A percentile compares a stretch with the other conserved stretches of the same genome.
phyloP scores from a whole-genome alignment of 2,329 filamentous ascomycete species.

The Ceratocystis cubensis region DNA sequence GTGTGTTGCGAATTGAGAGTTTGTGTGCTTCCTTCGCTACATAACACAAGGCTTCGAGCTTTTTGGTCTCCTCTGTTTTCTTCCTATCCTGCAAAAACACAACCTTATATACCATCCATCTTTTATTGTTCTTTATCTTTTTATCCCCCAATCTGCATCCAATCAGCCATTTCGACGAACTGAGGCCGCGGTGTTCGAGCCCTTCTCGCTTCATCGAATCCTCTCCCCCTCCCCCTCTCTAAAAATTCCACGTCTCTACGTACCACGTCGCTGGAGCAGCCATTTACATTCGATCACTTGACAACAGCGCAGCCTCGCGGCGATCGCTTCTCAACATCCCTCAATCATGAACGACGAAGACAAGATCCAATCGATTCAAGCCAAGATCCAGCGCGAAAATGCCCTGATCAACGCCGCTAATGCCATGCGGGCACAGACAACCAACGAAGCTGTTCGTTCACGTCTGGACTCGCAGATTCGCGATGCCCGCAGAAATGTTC shows the following conservation, averaged over 20 bases:
- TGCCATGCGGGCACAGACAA: conserved; percentile 89
- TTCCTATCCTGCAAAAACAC: neutral
- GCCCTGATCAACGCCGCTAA: conserved; percentile 87
- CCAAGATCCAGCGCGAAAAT: conserved; percentile 97
- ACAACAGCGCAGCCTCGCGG: conserved; percentile 5
- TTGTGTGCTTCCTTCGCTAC: neutral
- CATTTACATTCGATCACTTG: neutral
- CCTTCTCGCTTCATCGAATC: neutral
- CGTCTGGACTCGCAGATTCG: conserved; percentile 88
- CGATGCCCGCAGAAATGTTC: conserved; percentile 82
- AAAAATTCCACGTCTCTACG: neutral
- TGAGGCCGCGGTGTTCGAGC: neutral
- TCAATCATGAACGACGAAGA: conserved; percentile 51
- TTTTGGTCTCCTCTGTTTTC: neutral
- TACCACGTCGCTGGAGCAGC: neutral
- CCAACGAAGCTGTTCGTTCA: conserved; percentile 82
- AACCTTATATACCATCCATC: neutral
- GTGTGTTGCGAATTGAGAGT: conserved; percentile 3
- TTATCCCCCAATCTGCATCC: neutral
- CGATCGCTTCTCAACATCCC: neutral
- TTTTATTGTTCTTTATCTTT: conserved; percentile 2
- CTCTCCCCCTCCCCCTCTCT: neutral
- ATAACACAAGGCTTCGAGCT: neutral
- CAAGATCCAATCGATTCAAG: conserved; percentile 66
- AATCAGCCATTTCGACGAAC: neutral